phyloP scores from a whole-genome alignment of 225 moss, liverwort and hornwort genomes.

The Pleurozium schreberi region DNA sequence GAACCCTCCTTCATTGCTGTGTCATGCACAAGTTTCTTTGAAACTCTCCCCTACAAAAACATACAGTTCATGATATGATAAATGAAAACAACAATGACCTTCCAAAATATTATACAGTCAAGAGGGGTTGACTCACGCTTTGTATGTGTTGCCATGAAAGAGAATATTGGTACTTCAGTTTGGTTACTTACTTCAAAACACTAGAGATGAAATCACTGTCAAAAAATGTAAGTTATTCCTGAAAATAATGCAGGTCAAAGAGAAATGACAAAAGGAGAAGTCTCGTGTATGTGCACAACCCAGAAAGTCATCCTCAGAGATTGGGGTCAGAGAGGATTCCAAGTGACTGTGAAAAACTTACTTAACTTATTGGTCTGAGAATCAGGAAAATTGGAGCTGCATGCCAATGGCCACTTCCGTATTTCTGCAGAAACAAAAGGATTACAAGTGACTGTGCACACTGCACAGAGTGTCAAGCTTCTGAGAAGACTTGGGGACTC shows the following conservation, averaged over 20 bases:
- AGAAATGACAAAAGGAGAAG: not conserved
- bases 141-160: not conserved
- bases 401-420: not conserved
- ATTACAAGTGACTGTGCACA: not conserved
- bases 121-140: not conserved
- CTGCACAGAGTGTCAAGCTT: not conserved
- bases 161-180: too few species aligned
- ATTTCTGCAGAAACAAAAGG: not conserved
- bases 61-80: too few species aligned
- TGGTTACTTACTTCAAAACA: not conserved
- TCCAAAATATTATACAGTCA: not conserved
- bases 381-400: not conserved
- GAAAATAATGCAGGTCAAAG: not conserved
- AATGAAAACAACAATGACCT: not conserved
- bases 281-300: not conserved
- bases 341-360: not conserved
- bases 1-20: not conserved
- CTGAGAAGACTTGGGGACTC: constrained; percentile 4
- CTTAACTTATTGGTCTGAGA: not conserved
- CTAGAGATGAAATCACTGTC: not conserved
- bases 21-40: too few species aligned
- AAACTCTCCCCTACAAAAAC: not conserved
- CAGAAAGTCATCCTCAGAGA: not conserved
- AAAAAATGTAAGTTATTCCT: not conserved
- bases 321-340: not conserved